phyloP scores from a whole-genome alignment of 192 early-diverging fungal species.

The Coemansia asiatica region DNA sequence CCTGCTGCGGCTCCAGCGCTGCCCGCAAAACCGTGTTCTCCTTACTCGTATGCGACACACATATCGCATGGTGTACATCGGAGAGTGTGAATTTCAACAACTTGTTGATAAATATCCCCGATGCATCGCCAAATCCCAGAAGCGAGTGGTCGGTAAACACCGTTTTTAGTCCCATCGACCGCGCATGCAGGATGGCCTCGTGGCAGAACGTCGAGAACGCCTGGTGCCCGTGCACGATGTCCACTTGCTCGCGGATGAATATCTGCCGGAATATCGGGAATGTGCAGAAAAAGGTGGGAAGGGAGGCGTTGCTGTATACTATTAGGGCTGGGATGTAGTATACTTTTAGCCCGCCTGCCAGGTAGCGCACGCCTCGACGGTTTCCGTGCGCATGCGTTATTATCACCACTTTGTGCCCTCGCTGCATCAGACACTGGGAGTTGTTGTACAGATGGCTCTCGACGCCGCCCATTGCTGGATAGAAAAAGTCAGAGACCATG shows the following conservation, averaged over 20 bases:
- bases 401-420: conserved; percentile 95
- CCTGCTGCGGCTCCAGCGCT: conserved; percentile 81
- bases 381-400: conserved; percentile 88
- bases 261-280: conserved; percentile 94
- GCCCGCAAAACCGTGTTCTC: conserved; percentile 98
- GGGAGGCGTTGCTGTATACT: conserved; percentile 80
- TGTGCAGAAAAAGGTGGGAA: conserved; percentile 88
- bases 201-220: conserved; percentile 94
- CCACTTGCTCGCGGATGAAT: conserved; percentile 83
- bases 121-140: conserved; percentile 93
- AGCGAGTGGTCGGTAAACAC: conserved; percentile 98
- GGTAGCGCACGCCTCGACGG: conserved; percentile 81
- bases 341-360: conserved; percentile 91
- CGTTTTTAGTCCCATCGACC: conserved; percentile 91
- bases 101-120: conserved; percentile 94
- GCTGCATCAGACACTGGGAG: conserved; percentile 81
- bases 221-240: conserved; percentile 95
- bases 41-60: conserved; percentile 98
- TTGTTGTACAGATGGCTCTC: conserved; percentile 92
- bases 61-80: conserved; percentile 97
- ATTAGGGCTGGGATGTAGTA: conserved; percentile 89
- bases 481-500: conserved; percentile 98
- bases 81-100: conserved; percentile 93
- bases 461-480: conserved; percentile 94
- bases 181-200: conserved; percentile 92